Conservation (phyloP, 306 rosid genomes). For the Pueraria montana region DNA sequence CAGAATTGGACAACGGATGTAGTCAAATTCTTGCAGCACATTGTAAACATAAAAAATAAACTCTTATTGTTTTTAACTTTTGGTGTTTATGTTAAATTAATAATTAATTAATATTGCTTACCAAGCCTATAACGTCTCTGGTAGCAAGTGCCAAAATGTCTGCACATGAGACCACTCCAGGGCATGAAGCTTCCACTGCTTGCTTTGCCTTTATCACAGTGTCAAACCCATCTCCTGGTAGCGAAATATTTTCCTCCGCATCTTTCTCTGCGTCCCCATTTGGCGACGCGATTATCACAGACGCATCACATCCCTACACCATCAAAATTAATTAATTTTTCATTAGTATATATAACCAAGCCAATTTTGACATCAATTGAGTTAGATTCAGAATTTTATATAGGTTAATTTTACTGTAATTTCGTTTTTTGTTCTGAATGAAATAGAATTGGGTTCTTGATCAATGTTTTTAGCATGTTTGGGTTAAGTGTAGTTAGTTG, state of each 20-base stretch:
- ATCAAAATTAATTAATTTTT: background rate
- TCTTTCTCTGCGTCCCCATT: slow-evolving; percentile 88
- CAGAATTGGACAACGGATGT: background rate
- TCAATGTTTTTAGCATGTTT: background rate
- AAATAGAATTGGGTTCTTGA: background rate
- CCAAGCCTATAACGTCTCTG: slow-evolving; percentile 77
- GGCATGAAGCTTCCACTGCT: slow-evolving; percentile 79
- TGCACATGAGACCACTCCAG: slow-evolving; percentile 81
- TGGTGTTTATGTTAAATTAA: background rate
- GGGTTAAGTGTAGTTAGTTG: background rate
- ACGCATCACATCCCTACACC: slow-evolving; percentile 85
- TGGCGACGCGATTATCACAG: slow-evolving; percentile 67
- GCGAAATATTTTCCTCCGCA: slow-evolving; percentile 65
- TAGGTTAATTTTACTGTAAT: no score
- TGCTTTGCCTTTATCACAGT: slow-evolving; percentile 79
- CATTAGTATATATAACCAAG: no score
- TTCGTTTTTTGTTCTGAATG: no score
- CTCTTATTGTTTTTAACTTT: background rate
- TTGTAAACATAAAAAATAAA: background rate
- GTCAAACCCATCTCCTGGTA: slow-evolving; percentile 95
- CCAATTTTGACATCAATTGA: no score
- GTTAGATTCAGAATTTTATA: no score
- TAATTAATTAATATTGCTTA: slow-evolving; percentile 20
- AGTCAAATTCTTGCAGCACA: background rate
- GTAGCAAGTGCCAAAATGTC: slow-evolving; percentile 84